Percentiles rank a stretch among this genome's conserved stretches.
Conservation (phyloP, 768 basidiomycete genomes). For the Auricularia heimuer region DNA sequence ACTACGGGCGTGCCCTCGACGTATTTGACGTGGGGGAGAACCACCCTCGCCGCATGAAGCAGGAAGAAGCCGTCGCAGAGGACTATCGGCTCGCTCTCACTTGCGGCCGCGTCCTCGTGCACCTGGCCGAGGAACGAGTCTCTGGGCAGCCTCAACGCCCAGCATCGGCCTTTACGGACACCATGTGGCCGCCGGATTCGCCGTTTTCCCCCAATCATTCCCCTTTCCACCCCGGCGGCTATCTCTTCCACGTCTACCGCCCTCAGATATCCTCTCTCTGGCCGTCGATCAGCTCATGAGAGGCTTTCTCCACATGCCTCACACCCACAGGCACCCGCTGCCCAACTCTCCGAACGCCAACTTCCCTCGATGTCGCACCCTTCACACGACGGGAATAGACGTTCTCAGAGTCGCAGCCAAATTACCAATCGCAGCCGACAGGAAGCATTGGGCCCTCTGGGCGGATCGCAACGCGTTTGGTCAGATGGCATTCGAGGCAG, state of each 20-base stretch:
- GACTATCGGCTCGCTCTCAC: slow-evolving; percentile 63
- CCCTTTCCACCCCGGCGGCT: background rate
- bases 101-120: slow-evolving; percentile 58
- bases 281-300: background rate
- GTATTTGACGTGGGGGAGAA: slow-evolving; percentile 62
- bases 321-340: background rate
- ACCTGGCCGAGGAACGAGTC: slow-evolving; percentile 45
- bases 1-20: slow-evolving; percentile 62
- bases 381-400: background rate
- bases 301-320: background rate
- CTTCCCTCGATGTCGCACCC: background rate
- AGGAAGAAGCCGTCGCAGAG: slow-evolving; percentile 21
- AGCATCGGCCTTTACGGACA: background rate
- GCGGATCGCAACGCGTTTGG: background rate
- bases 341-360: background rate
- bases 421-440: background rate
- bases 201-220: background rate
- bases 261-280: background rate
- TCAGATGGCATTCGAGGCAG: background rate
- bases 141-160: slow-evolving; percentile 5
- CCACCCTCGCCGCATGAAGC: slow-evolving; percentile 33
- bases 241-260: background rate
- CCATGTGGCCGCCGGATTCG: background rate
- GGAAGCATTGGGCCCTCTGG: slow-evolving; percentile 1
- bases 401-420: background rate